phyloP scores from a whole-genome alignment of 2,329 filamentous ascomycete genomes.

The Aspergillus quadricinctus region DNA sequence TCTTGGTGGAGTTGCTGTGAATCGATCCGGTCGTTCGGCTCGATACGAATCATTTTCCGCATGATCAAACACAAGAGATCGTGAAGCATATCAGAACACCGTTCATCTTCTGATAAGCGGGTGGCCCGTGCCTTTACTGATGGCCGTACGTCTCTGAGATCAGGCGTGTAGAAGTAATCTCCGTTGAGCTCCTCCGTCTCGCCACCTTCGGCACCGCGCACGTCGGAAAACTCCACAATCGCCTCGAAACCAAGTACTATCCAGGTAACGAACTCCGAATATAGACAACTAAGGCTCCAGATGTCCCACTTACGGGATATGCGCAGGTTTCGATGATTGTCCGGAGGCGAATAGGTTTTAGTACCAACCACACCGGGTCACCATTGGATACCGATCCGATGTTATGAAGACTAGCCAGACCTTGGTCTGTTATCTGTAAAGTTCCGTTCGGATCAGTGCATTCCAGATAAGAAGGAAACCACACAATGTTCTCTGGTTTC shows the following conservation, averaged over 20 bases:
- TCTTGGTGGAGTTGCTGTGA: neutral
- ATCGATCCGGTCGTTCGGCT: neutral
- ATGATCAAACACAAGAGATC: neutral
- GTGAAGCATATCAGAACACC: neutral
- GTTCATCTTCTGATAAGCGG: neutral
- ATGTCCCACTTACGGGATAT: constrained; percentile 20
- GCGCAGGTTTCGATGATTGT: constrained; percentile 22
- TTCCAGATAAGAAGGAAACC: constrained; percentile 11
- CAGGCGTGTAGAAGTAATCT: constrained; percentile 7
- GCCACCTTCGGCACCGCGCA: constrained; percentile 1
- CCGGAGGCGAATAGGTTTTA: constrained; percentile 39
- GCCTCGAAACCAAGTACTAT: constrained; percentile 20
- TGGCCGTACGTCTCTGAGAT: neutral
- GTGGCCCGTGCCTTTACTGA: constrained; percentile 6
- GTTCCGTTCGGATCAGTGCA: constrained; percentile 9
- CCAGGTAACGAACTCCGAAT: constrained; percentile 37
- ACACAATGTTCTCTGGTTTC: constrained; percentile 37
- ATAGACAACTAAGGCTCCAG: constrained; percentile 34
- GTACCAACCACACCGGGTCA: constrained; percentile 7
- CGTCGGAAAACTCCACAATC: constrained; percentile 3
- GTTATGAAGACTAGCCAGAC: constrained; percentile 30
- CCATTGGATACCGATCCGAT: constrained; percentile 26
- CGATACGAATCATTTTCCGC: neutral
- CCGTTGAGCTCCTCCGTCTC: neutral
- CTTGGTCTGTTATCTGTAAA: constrained; percentile 34